These are phyloP conservation scores for Cryptococcus sp. DNA, from an alignment of 1,284 basidiomycete genomes.

Conservation along the genomic window DNA sequence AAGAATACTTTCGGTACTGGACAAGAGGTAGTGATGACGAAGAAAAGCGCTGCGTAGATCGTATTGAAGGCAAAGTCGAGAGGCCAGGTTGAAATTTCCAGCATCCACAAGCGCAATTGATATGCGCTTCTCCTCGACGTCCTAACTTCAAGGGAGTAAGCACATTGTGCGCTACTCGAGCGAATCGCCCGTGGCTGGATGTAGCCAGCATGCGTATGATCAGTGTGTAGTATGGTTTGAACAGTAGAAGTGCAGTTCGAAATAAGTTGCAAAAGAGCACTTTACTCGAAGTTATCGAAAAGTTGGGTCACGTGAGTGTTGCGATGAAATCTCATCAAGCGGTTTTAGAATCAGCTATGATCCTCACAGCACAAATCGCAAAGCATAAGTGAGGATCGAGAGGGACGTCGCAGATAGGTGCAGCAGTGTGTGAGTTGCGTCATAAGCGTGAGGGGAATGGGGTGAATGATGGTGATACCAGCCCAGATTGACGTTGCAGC, in stretches of 20 bases:
- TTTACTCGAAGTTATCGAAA: conserved; percentile 1
- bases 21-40: background rate
- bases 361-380: too few relatives aligned
- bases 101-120: conserved; percentile 11
- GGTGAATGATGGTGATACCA: too few relatives aligned
- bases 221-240: background rate
- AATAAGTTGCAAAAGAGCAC: too few relatives aligned
- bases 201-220: background rate
- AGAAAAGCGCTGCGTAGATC: background rate
- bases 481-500: too few relatives aligned
- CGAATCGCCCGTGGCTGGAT: background rate
- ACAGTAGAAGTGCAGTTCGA: too few relatives aligned
- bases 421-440: too few relatives aligned
- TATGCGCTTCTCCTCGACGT: background rate
- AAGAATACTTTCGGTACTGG: background rate
- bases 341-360: too few relatives aligned
- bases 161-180: background rate
- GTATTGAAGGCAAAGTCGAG: conserved; percentile 1
- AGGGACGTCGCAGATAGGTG: too few relatives aligned
- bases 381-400: too few relatives aligned
- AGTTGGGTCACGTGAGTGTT: conserved; percentile 1
- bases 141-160: background rate
- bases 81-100: conserved; percentile 12
- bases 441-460: too few relatives aligned
- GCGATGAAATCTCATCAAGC: background rate